Evolutionary conservation across 441 rosid genomes (phyloP), one percentile per base, ranked within the genome.

Genomic region (Arabidopsis hybrid): DNA sequence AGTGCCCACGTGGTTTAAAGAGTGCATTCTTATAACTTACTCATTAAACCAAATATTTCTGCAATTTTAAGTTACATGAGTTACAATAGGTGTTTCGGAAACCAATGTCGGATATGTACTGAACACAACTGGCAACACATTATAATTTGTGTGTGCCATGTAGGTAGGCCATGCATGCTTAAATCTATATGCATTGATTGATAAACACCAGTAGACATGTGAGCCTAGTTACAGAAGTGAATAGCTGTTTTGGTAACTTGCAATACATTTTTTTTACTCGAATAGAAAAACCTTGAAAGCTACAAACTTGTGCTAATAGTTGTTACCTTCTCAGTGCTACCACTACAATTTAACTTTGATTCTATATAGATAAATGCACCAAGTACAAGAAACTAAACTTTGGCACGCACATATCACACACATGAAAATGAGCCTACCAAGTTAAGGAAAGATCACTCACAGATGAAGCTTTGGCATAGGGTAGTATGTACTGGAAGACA

Each of bases 401-500:
- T 26, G 60, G 65, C 60, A 29, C 16, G 4, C 58, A 6, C 50
- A 45, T 62, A 76, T 46, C 40, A 59, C 36, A 62, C 32, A 43
- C 26, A 72, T 40, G 71, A 16, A 73, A 52, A 66, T 66, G 45
- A 31, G 13, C 53, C 56, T 65, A 66, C 60, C 53, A 46, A 68
- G 68, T 59, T 75, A 72, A 52, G 74, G 79, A 75, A 69, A 82
- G 79, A 76, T 29, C 16, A 86, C 98, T 89, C 69, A 96, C 98
- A 80, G 99, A 91, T 65, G 97, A 91, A 75, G 85, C 96, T 84
- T 85, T 93, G 61, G 98, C 98, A 78, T 87, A 88, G 7, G 99
- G 96, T 64, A 92, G 85, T 80, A 96, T 85, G 84, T 93, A 96
- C 81, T 93, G 98, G 73, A 96, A 96, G 82, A 96, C 99, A 84